These are phyloP conservation scores for Trametopsis cervina DNA, from an alignment of 768 basidiomycete genomes.

Conservation along the genomic window DNA sequence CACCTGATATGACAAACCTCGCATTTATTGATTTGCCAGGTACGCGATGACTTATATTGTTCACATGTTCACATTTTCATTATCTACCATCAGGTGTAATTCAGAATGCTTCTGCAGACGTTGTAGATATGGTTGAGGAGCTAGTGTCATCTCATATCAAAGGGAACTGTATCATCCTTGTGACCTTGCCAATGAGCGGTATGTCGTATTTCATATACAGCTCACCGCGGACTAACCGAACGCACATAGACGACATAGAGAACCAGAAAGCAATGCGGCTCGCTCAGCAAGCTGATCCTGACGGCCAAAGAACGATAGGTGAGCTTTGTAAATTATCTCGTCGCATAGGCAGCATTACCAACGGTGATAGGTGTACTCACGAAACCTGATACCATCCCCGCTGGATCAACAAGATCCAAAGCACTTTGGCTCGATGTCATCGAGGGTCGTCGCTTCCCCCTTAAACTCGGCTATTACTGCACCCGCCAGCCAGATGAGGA, in stretches of 20 bases:
- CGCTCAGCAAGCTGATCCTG: conserved; percentile 38
- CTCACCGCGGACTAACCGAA: neutral
- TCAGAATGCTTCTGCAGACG: conserved; percentile 37
- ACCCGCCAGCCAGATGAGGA: conserved; percentile 61
- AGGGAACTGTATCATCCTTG: conserved; percentile 46
- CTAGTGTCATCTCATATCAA: conserved; percentile 43
- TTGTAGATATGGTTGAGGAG: conserved; percentile 38
- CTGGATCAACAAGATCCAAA: conserved; percentile 28
- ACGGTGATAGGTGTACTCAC: conserved; percentile 44
- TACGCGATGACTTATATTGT: neutral
- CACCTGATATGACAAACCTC: conserved; percentile 17
- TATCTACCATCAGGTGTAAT: conserved; percentile 36
- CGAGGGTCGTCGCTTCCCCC: conserved; percentile 36
- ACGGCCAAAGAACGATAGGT: conserved; percentile 48
- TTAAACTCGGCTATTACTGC: conserved; percentile 51
- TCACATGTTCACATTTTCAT: neutral
- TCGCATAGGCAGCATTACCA: no score
- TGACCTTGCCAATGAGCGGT: conserved; percentile 51
- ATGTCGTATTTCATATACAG: conserved; percentile 2
- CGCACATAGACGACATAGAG: conserved; percentile 44
- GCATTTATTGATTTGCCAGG: conserved; percentile 25
- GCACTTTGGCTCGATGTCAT: conserved; percentile 45
- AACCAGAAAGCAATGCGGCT: conserved; percentile 49
- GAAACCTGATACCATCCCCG: conserved; percentile 44
- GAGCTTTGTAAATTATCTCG: no score